Percentiles rank a stretch among this genome's conserved stretches.
These are phyloP conservation scores for Trypanosoma caninum DNA, from an alignment of 208 protist species.

Conservation along the genomic window DNA sequence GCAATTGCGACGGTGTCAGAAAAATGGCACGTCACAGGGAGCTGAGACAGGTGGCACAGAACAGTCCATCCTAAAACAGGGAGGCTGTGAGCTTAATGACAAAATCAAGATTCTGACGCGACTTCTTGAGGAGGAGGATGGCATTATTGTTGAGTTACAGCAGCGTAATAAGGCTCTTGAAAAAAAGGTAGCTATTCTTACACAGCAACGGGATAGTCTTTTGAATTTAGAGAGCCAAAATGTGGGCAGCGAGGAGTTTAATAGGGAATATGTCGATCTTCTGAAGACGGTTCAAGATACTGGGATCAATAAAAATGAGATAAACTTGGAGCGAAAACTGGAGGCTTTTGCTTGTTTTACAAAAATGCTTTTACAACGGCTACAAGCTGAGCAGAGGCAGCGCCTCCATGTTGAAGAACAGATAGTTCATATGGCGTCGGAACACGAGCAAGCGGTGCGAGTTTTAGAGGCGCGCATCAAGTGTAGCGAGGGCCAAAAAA, in stretches of 20 bases:
- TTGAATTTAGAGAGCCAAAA: conserved; percentile 24
- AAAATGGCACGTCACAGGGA: not conserved
- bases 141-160: conserved; percentile 26
- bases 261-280: conserved; percentile 16
- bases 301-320: not conserved
- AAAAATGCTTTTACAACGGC: conserved; percentile 28
- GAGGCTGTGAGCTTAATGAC: not conserved
- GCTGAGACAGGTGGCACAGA: not conserved
- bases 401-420: conserved; percentile 30
- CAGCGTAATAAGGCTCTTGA: conserved; percentile 19
- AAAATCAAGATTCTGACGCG: conserved; percentile 20
- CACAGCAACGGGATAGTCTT: conserved; percentile 26
- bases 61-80: not conserved
- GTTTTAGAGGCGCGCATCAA: conserved; percentile 24
- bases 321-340: conserved; percentile 4
- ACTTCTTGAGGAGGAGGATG: conserved; percentile 28
- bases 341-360: conserved; percentile 19
- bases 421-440: conserved; percentile 25
- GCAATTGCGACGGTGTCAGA: conserved; percentile 20
- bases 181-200: conserved; percentile 21
- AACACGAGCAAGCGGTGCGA: conserved; percentile 26
- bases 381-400: conserved; percentile 25
- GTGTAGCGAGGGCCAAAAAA: conserved; percentile 8
- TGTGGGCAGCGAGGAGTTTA: conserved; percentile 20
- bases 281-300: conserved; percentile 11